Evolutionary conservation across 352 stramenopile species (phyloP).

Genomic region (Globisporangium sylvaticum): DNA sequence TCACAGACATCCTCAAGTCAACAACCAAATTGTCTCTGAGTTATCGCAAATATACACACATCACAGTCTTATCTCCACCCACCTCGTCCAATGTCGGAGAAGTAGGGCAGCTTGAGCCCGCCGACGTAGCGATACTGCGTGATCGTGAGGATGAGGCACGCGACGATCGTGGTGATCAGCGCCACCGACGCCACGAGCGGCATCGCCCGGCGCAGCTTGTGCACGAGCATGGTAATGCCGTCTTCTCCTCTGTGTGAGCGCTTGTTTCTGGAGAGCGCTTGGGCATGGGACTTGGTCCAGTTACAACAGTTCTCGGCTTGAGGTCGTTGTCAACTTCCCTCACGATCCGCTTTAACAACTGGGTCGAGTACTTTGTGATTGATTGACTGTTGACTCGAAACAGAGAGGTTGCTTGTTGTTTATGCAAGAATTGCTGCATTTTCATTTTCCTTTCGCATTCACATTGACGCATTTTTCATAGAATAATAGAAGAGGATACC

Average conservation of each 20-base stretch:
- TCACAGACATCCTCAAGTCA: too few species aligned
- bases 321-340: neutral
- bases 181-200: constrained; percentile 34
- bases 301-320: neutral
- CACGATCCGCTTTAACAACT: neutral
- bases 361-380: neutral
- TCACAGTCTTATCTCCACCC: neutral
- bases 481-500: neutral
- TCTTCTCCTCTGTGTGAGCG: neutral
- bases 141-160: constrained; percentile 40
- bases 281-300: neutral
- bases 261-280: neutral
- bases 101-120: constrained; percentile 47
- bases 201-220: constrained; percentile 3
- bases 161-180: constrained; percentile 39
- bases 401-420: neutral
- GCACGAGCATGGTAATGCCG: neutral
- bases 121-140: constrained; percentile 37
- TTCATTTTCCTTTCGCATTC: neutral
- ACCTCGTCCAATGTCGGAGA: constrained; percentile 57
- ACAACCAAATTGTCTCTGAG: too few species aligned
- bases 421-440: constrained; percentile 5
- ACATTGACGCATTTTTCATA: neutral
- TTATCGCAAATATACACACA: too few species aligned
- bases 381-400: neutral